These are phyloP conservation scores for Lecanosticta acicola DNA, from an alignment of 2,329 filamentous ascomycete species.

Conservation along the genomic window DNA sequence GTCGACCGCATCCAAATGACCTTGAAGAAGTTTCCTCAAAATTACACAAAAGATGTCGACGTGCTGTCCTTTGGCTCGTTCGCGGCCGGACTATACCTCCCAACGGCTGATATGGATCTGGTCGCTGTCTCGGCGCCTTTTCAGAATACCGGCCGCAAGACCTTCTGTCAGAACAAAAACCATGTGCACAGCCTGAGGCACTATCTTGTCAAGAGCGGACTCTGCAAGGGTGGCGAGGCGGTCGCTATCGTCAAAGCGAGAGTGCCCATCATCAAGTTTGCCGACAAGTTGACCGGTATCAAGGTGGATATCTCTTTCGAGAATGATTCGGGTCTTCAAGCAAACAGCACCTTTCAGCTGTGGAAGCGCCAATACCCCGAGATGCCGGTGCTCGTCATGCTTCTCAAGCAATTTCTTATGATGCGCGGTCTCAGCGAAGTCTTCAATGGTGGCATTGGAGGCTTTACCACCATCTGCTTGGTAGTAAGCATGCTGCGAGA, in stretches of 20 bases:
- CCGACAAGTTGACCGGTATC: slow-evolving; percentile 69
- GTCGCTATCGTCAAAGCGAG: slow-evolving; percentile 69
- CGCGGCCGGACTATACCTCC: slow-evolving; percentile 67
- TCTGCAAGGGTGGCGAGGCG: slow-evolving; percentile 56
- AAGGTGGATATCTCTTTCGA: slow-evolving; percentile 94
- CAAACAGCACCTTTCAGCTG: slow-evolving; percentile 69
- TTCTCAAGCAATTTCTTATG: slow-evolving; percentile 87
- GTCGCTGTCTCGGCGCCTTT: slow-evolving; percentile 66
- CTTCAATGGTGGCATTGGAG: slow-evolving; percentile 82
- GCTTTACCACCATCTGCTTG: slow-evolving; percentile 89
- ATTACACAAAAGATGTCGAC: slow-evolving; percentile 50
- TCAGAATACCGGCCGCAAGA: slow-evolving; percentile 48
- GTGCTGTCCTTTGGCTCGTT: slow-evolving; percentile 88
- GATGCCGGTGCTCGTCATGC: slow-evolving; percentile 77
- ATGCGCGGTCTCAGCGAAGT: slow-evolving; percentile 92
- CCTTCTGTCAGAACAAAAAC: slow-evolving; percentile 47
- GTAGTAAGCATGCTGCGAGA: slow-evolving; percentile 83
- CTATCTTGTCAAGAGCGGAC: slow-evolving; percentile 51
- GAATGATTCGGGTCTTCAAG: slow-evolving; percentile 73
- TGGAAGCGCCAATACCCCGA: slow-evolving; percentile 78
- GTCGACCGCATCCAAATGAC: slow-evolving; percentile 61
- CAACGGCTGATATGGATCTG: slow-evolving; percentile 87
- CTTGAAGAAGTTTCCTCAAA: slow-evolving; percentile 41
- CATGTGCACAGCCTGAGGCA: slow-evolving; percentile 58
- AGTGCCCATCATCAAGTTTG: slow-evolving; percentile 88